Evolutionary conservation across 768 basidiomycete genomes (phyloP).

Genomic region (Hydnomerulius pinastri): DNA sequence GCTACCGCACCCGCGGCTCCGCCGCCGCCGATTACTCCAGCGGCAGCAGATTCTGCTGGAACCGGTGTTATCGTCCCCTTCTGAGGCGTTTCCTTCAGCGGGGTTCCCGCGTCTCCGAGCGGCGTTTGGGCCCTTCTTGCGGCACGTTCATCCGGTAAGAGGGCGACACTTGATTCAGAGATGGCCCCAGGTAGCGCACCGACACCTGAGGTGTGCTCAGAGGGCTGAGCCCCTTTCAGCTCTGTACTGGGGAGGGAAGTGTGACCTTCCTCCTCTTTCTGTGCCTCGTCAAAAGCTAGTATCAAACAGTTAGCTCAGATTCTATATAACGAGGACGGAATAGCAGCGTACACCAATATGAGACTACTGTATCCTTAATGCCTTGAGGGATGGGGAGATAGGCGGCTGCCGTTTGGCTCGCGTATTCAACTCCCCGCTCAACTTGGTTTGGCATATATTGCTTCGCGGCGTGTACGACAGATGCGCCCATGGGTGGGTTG

Average conservation of each 20-base stretch:
- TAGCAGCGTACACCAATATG: constrained; percentile 14
- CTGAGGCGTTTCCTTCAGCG: constrained; percentile 8
- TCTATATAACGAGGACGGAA: not conserved
- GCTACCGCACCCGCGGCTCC: not conserved
- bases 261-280: not conserved
- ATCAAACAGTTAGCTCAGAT: constrained; percentile 7
- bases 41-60: not conserved
- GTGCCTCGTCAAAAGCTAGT: constrained; percentile 9
- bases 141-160: constrained; percentile 48
- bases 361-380: not conserved
- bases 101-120: not conserved
- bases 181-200: constrained; percentile 50
- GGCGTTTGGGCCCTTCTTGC: constrained; percentile 9
- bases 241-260: constrained; percentile 40
- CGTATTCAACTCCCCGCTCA: constrained; percentile 6
- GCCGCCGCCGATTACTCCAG: constrained; percentile 11
- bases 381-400: constrained; percentile 7
- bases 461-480: constrained; percentile 8
- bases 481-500: not conserved
- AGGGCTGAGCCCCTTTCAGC: constrained; percentile 32
- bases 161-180: constrained; percentile 48
- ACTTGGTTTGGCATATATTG: constrained; percentile 10
- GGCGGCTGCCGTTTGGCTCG: constrained; percentile 5
- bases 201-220: constrained; percentile 40
- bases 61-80: constrained; percentile 18